These are phyloP conservation scores for Alternaria incomplexa DNA, from an alignment of 2,329 filamentous ascomycete species.

Conservation along the genomic window DNA sequence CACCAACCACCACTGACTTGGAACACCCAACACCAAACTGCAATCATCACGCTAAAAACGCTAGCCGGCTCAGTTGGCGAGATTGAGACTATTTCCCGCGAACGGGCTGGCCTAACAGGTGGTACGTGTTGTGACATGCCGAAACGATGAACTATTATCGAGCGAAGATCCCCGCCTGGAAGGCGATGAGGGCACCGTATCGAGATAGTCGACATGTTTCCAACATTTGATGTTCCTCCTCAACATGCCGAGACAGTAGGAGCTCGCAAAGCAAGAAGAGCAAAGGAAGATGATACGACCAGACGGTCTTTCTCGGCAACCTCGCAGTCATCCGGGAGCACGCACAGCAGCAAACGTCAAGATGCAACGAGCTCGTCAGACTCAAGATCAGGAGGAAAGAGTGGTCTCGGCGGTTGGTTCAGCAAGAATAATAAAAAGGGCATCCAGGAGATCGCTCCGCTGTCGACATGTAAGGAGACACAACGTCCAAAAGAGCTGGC, in stretches of 20 bases:
- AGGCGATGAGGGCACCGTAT: constrained; percentile 1
- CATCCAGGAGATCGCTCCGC: constrained; percentile 30
- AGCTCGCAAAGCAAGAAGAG: constrained; percentile 30
- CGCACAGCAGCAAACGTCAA: constrained; percentile 14
- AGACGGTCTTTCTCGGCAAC: constrained; percentile 26
- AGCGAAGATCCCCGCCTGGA: constrained; percentile 6
- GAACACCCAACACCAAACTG: neutral
- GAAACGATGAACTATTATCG: constrained; percentile 8
- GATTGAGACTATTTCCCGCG: neutral
- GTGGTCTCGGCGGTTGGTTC: constrained; percentile 24
- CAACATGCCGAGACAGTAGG: constrained; percentile 34
- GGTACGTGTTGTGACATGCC: neutral
- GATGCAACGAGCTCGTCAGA: constrained; percentile 1
- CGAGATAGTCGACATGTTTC: constrained; percentile 28
- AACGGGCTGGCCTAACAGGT: neutral
- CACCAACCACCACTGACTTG: neutral
- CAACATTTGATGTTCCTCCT: constrained; percentile 35
- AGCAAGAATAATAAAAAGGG: constrained; percentile 29
- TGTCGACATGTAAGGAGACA: constrained; percentile 18
- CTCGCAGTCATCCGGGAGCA: constrained; percentile 31
- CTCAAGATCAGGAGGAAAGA: constrained; percentile 19
- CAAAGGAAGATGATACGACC: constrained; percentile 25
- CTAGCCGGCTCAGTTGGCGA: constrained; percentile 1
- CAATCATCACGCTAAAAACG: neutral
- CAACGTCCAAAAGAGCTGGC: neutral